Base-by-base conservation (phyloP, 768 basidiomycete genomes). In the Trametes gibbosa region DNA sequence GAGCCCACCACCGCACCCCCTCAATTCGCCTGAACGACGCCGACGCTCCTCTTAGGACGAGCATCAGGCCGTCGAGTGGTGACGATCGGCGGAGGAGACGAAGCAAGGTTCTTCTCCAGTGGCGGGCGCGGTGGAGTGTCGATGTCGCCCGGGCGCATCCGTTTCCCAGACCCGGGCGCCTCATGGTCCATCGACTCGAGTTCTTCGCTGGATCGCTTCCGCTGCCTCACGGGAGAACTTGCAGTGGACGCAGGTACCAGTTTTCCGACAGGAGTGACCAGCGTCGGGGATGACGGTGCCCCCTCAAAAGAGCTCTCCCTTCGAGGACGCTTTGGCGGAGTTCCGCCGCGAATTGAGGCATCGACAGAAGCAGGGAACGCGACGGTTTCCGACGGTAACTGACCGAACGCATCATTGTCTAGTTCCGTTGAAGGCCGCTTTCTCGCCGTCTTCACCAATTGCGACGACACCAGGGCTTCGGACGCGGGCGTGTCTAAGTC, bases 251-350 rank as follows among this genome's bases (percentile, higher is more conserved):
- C 13, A 14, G 43, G 29, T 10, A 32, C 29, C 13, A 14, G 6
- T 17, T 55, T 55, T 10, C 19, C 40, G 56, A 34, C 2, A 19
- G 53, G 37, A 19, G 40, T 5, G n/a, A 5, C 16, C 3, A 39
- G 35, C 12, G 62, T 25, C 16, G 53, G 58, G 14, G 64, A 58
- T 6, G 55, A 32, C 6, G 53, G 53, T 6, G 16, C 47, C 14
- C 47, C 37, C 39, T 62, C 56, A 46, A 55, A 65, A 6, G 62
- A 55, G 2, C 66, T 65, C 1, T 64, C 68, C 21, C 67, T 57
- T 48, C 77, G 71, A 24, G 63, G 69, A 46, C 77, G 74, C 62
- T 80, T 80, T 8, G 78, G 78, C 12, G 79, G 78, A 0, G 79
- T 78, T 7, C 68, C 63, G 10, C 61, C 19, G 46, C 61, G 55